Evolutionary conservation across 495 filamentous ascomycete genomes (phyloP).

Genomic region (Elasticomyces elasticus): DNA sequence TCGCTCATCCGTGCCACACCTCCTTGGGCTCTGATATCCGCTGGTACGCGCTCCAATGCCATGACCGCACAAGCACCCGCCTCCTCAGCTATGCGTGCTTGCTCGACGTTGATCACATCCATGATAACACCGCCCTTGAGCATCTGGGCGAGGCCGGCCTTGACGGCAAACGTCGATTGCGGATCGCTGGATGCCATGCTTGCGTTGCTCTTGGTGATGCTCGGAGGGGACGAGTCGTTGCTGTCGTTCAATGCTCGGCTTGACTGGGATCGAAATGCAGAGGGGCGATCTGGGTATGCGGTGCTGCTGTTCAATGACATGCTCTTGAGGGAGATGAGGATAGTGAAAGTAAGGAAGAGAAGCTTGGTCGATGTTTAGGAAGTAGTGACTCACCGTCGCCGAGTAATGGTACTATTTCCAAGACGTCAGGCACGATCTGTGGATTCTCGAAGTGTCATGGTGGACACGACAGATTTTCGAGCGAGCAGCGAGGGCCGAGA

Average conservation of each 20-base stretch:
- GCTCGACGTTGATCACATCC: conserved; percentile 91
- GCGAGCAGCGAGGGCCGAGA: not conserved
- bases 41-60: conserved; percentile 95
- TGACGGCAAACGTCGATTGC: conserved; percentile 46
- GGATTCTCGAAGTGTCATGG: not conserved
- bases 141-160: conserved; percentile 93
- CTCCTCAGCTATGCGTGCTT: conserved; percentile 94
- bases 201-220: not conserved
- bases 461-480: not conserved
- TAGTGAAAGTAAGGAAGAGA: not conserved
- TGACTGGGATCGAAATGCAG: conserved; percentile 18
- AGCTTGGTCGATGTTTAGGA: not conserved
- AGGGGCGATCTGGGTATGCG: conserved; percentile 7
- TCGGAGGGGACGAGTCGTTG: not conserved
- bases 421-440: not conserved
- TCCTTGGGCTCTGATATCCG: conserved; percentile 85
- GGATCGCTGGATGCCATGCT: conserved; percentile 6
- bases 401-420: not conserved
- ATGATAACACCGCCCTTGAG: conserved; percentile 98
- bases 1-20: conserved; percentile 97
- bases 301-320: conserved; percentile 3
- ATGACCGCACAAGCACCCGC: conserved; percentile 94
- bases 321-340: not conserved
- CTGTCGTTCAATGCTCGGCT: conserved; percentile 4
- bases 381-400: not conserved